Conservation (phyloP, 2,329 filamentous ascomycete species). For the Pseudogymnoascus sp. region DNA sequence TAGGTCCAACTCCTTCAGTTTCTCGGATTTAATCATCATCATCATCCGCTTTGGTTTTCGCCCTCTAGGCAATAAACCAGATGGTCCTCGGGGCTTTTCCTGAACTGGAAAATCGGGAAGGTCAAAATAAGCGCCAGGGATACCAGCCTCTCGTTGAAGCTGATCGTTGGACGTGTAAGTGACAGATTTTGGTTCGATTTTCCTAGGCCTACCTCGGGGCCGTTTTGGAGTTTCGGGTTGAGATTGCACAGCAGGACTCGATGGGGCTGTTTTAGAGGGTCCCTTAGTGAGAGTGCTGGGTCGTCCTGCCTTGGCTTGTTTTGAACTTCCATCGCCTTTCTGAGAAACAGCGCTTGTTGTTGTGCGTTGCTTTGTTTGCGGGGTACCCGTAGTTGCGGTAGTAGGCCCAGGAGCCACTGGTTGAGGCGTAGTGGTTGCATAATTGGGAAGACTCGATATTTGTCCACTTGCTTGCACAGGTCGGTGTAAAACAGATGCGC, state of each 20-base stretch:
- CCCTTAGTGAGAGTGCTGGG: not conserved
- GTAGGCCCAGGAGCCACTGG: not conserved
- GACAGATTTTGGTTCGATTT: not conserved
- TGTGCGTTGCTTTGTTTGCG: not conserved
- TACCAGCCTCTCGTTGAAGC: constrained; percentile 17
- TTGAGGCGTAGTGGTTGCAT: not conserved
- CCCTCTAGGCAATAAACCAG: not conserved
- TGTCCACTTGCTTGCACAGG: constrained; percentile 4
- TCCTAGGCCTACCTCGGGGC: not conserved
- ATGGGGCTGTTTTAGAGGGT: not conserved
- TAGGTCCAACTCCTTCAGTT: constrained; percentile 15
- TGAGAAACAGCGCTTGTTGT: not conserved
- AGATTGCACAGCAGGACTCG: not conserved
- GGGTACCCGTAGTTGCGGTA: not conserved
- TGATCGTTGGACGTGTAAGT: constrained; percentile 13
- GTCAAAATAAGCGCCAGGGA: constrained; percentile 18
- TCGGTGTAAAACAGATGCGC: not conserved
- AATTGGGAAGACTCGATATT: not conserved
- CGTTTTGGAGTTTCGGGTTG: not conserved
- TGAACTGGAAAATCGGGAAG: constrained; percentile 11
- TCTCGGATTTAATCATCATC: constrained; percentile 16
- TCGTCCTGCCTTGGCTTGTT: not conserved
- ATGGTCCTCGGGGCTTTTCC: not conserved
- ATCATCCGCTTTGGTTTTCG: constrained; percentile 11
- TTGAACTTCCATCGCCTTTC: not conserved